Percentiles rank a stretch among this genome's conserved stretches.
Evolutionary conservation across 495 filamentous ascomycete genomes (phyloP).

Genomic region (Trichoderma orchidacearum): DNA sequence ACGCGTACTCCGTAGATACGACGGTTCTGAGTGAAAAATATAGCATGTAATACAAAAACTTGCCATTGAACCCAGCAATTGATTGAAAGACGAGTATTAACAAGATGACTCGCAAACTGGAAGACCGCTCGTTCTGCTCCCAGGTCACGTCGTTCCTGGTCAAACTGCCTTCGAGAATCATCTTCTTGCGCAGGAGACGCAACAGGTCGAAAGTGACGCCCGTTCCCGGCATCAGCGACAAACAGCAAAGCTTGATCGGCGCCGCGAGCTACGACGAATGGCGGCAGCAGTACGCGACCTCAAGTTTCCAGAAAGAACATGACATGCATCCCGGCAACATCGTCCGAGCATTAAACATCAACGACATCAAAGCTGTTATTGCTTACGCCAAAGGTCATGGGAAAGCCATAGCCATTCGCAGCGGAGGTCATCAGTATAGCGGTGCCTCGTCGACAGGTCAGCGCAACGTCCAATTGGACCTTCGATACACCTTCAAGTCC

Average conservation of each 20-base stretch:
- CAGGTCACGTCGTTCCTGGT: too few species aligned
- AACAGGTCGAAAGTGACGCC: neutral
- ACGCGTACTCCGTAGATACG: too few species aligned
- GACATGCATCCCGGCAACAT: constrained; percentile 20
- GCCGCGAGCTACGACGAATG: constrained; percentile 9
- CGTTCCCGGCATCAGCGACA: neutral
- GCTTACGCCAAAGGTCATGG: constrained; percentile 20
- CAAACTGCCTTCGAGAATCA: too few species aligned
- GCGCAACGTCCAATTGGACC: constrained; percentile 23
- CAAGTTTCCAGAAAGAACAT: constrained; percentile 16
- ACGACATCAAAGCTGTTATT: constrained; percentile 17
- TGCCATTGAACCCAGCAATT: too few species aligned
- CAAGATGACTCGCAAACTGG: too few species aligned
- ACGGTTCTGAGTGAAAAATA: too few species aligned
- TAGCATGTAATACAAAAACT: too few species aligned
- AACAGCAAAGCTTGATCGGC: neutral
- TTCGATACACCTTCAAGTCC: constrained; percentile 17
- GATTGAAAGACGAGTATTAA: too few species aligned
- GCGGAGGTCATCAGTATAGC: constrained; percentile 26
- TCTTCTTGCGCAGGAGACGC: too few species aligned
- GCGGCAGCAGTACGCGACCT: constrained; percentile 23
- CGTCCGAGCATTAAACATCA: constrained; percentile 19
- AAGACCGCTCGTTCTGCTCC: too few species aligned
- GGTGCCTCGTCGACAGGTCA: constrained; percentile 22
- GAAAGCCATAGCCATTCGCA: constrained; percentile 23